Percentiles rank a stretch among this genome's conserved stretches.
Conservation (phyloP, 73 alveolate genomes). For the Loxodes magnus region DNA sequence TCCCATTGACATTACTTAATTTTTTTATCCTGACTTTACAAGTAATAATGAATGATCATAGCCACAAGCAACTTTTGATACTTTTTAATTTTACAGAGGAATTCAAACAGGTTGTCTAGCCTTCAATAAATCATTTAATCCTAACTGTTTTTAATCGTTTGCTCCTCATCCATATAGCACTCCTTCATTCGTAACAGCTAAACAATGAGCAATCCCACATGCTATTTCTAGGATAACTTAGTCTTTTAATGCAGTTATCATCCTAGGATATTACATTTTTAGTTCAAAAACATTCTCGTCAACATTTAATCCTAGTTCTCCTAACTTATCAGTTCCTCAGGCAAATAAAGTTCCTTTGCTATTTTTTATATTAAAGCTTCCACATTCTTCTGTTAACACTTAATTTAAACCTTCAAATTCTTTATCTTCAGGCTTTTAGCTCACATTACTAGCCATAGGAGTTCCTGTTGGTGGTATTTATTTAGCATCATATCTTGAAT, state of each 20-base stretch:
- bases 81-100: constrained; percentile 10
- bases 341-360: constrained; percentile 32
- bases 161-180: constrained; percentile 78
- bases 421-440: no score
- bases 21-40: constrained; percentile 37
- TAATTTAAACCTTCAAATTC: no score
- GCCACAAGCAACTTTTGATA: constrained; percentile 81
- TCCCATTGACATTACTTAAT: constrained; percentile 79
- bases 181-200: constrained; percentile 64
- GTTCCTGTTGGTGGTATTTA: no score
- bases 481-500: no score
- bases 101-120: constrained; percentile 12
- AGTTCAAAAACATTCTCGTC: constrained; percentile 19
- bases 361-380: constrained; percentile 12
- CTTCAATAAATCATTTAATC: constrained; percentile 33
- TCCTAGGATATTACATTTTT: constrained; percentile 59
- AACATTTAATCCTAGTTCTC: constrained; percentile 36
- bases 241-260: constrained; percentile 66
- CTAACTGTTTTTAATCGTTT: constrained; percentile 41
- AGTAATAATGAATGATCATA: constrained; percentile 81
- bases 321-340: constrained; percentile 52
- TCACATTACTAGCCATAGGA: no score
- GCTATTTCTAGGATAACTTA: constrained; percentile 63
- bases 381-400: constrained; percentile 1
- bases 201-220: constrained; percentile 85